These are phyloP conservation scores for Yamadazyma friedrichii DNA, from an alignment of 1,139 yeast species.

Conservation along the genomic window DNA sequence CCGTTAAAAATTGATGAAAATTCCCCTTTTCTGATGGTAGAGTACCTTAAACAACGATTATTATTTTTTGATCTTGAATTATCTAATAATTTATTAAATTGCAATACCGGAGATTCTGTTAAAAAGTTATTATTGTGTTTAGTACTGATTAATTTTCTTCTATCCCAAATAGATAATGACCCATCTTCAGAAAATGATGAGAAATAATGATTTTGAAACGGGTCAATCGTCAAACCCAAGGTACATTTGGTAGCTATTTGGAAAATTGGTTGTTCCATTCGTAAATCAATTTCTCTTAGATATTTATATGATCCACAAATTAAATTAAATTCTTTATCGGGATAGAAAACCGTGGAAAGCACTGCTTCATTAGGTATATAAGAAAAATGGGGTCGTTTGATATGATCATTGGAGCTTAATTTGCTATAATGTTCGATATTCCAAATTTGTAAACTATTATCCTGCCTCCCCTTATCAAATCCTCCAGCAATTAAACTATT, in stretches of 20 bases:
- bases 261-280: constrained; percentile 66
- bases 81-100: constrained; percentile 68
- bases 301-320: constrained; percentile 78
- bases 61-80: constrained; percentile 54
- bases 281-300: constrained; percentile 72
- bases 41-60: constrained; percentile 69
- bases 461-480: constrained; percentile 76
- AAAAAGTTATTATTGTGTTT: constrained; percentile 16
- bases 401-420: constrained; percentile 39
- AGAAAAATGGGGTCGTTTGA: constrained; percentile 55
- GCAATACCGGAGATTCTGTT: constrained; percentile 59
- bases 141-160: constrained; percentile 53
- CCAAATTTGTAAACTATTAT: constrained; percentile 78
- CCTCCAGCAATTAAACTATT: constrained; percentile 74
- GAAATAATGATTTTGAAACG: constrained; percentile 60
- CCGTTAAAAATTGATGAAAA: constrained; percentile 81
- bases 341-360: constrained; percentile 64
- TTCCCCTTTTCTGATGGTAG: constrained; percentile 67
- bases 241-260: constrained; percentile 79
- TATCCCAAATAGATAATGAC: constrained; percentile 82
- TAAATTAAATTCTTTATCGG: constrained; percentile 54
- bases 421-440: constrained; percentile 62
- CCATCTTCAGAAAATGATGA: constrained; percentile 84
- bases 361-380: constrained; percentile 76
- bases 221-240: constrained; percentile 67